These are phyloP conservation scores for Saprolegnia diclina DNA, from an alignment of 352 stramenopile genomes.

Conservation along the genomic window DNA sequence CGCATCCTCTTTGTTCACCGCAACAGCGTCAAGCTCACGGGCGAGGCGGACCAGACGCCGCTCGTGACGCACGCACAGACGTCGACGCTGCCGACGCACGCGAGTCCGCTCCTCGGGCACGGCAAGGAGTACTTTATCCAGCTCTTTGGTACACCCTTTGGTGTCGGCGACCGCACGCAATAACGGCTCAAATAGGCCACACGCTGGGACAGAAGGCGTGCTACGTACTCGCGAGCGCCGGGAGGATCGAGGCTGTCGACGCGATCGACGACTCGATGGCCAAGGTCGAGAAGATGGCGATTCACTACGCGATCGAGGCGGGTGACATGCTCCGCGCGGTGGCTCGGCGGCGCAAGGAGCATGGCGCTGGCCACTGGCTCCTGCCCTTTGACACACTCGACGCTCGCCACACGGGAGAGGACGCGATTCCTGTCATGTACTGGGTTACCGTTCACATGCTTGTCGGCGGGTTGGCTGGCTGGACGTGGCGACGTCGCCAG, in stretches of 20 bases:
- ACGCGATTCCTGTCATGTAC: background rate
- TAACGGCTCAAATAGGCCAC: too few species aligned
- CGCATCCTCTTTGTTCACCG: conserved; percentile 49
- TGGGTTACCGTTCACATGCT: background rate
- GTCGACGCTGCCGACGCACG: conserved; percentile 43
- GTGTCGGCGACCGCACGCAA: background rate
- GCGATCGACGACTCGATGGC: conserved; percentile 27
- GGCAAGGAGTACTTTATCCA: conserved; percentile 7
- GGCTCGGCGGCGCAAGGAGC: background rate
- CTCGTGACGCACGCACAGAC: conserved; percentile 82
- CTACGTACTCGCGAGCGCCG: background rate
- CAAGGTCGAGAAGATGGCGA: conserved; percentile 44
- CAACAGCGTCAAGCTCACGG: conserved; percentile 54
- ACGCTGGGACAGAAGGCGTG: conserved; percentile 11
- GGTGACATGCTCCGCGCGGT: background rate
- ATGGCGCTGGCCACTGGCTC: background rate
- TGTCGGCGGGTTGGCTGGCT: background rate
- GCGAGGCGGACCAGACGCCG: conserved; percentile 51
- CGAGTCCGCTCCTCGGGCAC: conserved; percentile 34
- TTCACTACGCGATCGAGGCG: conserved; percentile 48
- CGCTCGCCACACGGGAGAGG: background rate
- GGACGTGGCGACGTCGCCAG: conserved; percentile 1
- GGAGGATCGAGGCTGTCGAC: background rate
- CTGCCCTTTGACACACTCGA: background rate
- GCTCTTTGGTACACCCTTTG: background rate